Percentiles rank a stretch among this genome's conserved stretches.
These are phyloP conservation scores for Mycena sanguinolenta DNA, from an alignment of 768 basidiomycete species.

Conservation along the genomic window DNA sequence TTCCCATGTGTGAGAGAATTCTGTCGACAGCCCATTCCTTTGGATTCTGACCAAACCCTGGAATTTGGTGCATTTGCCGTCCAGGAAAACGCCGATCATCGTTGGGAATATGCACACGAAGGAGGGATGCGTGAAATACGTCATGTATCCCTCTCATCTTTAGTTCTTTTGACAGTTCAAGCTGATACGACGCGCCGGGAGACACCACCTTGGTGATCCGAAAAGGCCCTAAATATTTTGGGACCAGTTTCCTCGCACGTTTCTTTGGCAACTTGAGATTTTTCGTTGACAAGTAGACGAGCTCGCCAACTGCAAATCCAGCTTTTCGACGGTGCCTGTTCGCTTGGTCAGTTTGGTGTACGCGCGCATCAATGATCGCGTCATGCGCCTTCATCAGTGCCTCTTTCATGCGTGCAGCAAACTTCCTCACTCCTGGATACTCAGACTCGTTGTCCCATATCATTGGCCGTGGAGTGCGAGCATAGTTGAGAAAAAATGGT, in stretches of 20 bases:
- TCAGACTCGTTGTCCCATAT: conserved; percentile 25
- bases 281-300: too few species aligned
- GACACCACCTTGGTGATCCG: conserved; percentile 7
- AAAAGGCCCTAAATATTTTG: conserved; percentile 35
- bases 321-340: too few species aligned
- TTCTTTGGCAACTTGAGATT: conserved; percentile 34
- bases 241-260: conserved; percentile 30
- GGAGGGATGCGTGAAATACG: conserved; percentile 47
- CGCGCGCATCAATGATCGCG: conserved; percentile 45
- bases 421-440: conserved; percentile 26
- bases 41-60: conserved; percentile 36
- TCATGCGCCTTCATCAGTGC: conserved; percentile 46
- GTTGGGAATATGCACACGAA: conserved; percentile 39
- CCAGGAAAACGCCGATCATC: conserved; percentile 45
- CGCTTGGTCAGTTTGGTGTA: too few species aligned
- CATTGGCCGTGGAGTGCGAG: conserved; percentile 36
- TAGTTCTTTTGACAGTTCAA: conserved; percentile 42
- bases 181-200: conserved; percentile 36
- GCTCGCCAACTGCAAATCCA: too few species aligned
- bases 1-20: too few species aligned
- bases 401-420: conserved; percentile 38
- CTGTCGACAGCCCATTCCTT: conserved; percentile 22
- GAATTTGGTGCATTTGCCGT: conserved; percentile 26
- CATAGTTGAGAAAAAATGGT: too few species aligned
- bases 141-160: conserved; percentile 31